Conservation (phyloP, 2,329 filamentous ascomycete genomes). For the Xylaria sp. region DNA sequence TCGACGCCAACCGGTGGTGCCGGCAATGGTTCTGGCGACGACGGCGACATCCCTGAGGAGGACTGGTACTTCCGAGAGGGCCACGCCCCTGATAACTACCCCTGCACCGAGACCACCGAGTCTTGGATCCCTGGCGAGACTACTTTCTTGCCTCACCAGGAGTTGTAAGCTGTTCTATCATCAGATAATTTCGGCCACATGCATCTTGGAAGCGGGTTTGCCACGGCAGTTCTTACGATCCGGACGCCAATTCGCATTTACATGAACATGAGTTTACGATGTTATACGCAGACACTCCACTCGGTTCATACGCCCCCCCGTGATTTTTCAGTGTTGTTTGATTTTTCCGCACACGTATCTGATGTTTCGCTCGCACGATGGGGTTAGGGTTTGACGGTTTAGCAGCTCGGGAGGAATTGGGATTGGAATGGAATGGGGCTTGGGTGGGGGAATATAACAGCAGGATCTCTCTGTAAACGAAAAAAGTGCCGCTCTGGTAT, state of each 20-base stretch:
- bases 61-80: slow-evolving; percentile 18
- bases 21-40: neutral
- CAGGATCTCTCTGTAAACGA: no score
- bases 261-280: slow-evolving; percentile 4
- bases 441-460: no score
- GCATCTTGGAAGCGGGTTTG: neutral
- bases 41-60: neutral
- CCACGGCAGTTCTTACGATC: no score
- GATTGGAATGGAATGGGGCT: no score
- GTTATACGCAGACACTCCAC: neutral
- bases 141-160: slow-evolving; percentile 31
- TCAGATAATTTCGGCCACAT: neutral
- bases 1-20: neutral
- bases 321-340: no score
- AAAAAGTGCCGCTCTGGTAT: no score
- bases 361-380: no score
- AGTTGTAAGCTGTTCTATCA: slow-evolving; percentile 19
- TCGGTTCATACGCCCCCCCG: neutral
- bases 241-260: neutral
- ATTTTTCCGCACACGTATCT: no score
- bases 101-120: slow-evolving; percentile 25
- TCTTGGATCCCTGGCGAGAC: slow-evolving; percentile 29
- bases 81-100: slow-evolving; percentile 23
- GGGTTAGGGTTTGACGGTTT: no score
- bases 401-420: no score